Evolutionary conservation across 148 eudicot genomes (phyloP).

Genomic region (Rhododendron simsii): DNA sequence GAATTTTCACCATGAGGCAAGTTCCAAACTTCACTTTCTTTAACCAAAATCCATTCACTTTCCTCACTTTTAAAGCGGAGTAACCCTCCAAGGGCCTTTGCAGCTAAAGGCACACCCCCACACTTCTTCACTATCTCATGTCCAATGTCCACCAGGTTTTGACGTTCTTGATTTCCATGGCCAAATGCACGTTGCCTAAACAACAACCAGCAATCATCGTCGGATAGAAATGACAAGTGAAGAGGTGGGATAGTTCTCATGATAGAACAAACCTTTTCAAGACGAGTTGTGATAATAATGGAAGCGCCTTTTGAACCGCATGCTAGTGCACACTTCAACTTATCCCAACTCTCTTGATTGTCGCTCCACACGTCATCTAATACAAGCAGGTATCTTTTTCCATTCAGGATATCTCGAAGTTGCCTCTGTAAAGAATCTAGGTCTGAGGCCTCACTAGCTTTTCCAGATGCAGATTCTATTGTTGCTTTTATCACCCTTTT

Average conservation of each 20-base stretch:
- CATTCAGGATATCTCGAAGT: neutral
- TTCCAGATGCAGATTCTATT: neutral
- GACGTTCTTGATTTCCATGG: neutral
- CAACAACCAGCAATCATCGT: slow-evolving; percentile 6
- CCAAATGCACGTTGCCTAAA: neutral
- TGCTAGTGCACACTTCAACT: neutral
- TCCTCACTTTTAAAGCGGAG: neutral
- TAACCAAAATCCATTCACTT: neutral
- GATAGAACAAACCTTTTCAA: neutral
- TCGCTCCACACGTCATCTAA: neutral
- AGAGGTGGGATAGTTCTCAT: neutral
- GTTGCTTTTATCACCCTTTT: neutral
- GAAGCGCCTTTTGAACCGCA: neutral
- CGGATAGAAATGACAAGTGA: neutral
- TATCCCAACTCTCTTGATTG: neutral
- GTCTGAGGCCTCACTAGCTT: neutral
- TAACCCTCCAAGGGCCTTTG: neutral
- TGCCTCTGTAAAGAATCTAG: neutral
- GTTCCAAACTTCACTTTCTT: slow-evolving; percentile 1
- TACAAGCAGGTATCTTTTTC: neutral
- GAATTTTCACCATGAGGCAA: neutral
- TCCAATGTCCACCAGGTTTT: neutral
- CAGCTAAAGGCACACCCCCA: slow-evolving; percentile 7
- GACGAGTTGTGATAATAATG: neutral
- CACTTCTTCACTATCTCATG: neutral